Evolutionary conservation across 371 early-diverging fungal species (phyloP).

Genomic region (Mucor plumbeus): DNA sequence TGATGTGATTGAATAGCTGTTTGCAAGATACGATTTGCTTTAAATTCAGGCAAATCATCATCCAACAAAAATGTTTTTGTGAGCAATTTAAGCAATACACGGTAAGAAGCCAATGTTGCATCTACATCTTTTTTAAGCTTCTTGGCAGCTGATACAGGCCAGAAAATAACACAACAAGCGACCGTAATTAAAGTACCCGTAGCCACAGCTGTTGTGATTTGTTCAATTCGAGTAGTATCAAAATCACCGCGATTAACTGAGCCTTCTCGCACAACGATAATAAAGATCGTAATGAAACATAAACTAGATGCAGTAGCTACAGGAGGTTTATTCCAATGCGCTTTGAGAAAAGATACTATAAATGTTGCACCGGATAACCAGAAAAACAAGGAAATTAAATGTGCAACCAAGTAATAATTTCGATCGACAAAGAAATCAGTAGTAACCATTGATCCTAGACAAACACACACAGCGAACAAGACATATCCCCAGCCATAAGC

Average conservation of each 20-base stretch:
- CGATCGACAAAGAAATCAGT: conserved; percentile 64
- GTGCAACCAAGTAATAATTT: conserved; percentile 44
- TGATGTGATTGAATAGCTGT: conserved; percentile 67
- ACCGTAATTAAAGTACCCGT: conserved; percentile 64
- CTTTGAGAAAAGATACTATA: conserved; percentile 63
- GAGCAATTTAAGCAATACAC: conserved; percentile 58
- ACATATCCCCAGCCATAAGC: conserved; percentile 62
- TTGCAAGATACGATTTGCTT: conserved; percentile 55
- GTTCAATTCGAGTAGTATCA: conserved; percentile 57
- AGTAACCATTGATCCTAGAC: conserved; percentile 59
- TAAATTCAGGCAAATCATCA: conserved; percentile 59
- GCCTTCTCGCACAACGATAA: conserved; percentile 58
- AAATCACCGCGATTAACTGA: conserved; percentile 58
- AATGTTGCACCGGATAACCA: conserved; percentile 68
- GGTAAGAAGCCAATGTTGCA: conserved; percentile 59
- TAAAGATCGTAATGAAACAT: conserved; percentile 63
- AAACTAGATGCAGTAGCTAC: conserved; percentile 71
- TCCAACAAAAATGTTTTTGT: conserved; percentile 76
- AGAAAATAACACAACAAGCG: conserved; percentile 58
- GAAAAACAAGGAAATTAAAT: conserved; percentile 54
- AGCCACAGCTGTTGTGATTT: conserved; percentile 60
- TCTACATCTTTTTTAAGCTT: conserved; percentile 65
- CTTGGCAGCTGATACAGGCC: conserved; percentile 67
- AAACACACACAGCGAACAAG: conserved; percentile 54
- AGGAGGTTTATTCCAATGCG: conserved; percentile 66